Conservation (phyloP, 306 rosid species). For the Dalbergia cochinchinensis region DNA sequence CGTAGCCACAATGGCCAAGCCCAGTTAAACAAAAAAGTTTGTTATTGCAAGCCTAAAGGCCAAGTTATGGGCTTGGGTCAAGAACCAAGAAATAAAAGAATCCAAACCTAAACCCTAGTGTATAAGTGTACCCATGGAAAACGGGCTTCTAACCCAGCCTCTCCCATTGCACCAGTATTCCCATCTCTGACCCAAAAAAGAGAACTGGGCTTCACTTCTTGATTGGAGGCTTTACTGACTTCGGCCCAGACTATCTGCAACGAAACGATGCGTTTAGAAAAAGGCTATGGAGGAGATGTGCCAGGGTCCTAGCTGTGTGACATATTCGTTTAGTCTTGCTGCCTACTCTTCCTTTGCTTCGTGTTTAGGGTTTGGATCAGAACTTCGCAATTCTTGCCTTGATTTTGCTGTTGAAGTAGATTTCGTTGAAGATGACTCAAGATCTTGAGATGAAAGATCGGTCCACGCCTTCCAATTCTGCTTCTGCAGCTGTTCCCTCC, state of each 20-base stretch:
- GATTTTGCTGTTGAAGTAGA: not conserved
- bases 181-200: too few relatives aligned
- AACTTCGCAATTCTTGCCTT: slow-evolving; percentile 7
- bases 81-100: too few relatives aligned
- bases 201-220: too few relatives aligned
- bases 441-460: slow-evolving; percentile 67
- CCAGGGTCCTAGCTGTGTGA: slow-evolving; percentile 19
- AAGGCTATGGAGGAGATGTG: not conserved
- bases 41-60: too few relatives aligned
- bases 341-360: not conserved
- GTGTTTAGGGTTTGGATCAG: slow-evolving; percentile 44
- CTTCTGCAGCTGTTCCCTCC: slow-evolving; percentile 55
- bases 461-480: slow-evolving; percentile 56
- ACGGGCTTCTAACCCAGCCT: too few relatives aligned
- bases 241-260: not conserved
- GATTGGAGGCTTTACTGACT: too few relatives aligned
- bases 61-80: too few relatives aligned
- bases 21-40: too few relatives aligned
- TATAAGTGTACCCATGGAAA: too few relatives aligned
- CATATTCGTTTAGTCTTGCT: slow-evolving; percentile 19
- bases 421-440: slow-evolving; percentile 55
- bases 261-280: not conserved
- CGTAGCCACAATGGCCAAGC: too few relatives aligned
- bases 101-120: too few relatives aligned
- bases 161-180: too few relatives aligned